Base-by-base conservation (phyloP, 495 filamentous ascomycete species). In the Penicillium cinerascens region DNA sequence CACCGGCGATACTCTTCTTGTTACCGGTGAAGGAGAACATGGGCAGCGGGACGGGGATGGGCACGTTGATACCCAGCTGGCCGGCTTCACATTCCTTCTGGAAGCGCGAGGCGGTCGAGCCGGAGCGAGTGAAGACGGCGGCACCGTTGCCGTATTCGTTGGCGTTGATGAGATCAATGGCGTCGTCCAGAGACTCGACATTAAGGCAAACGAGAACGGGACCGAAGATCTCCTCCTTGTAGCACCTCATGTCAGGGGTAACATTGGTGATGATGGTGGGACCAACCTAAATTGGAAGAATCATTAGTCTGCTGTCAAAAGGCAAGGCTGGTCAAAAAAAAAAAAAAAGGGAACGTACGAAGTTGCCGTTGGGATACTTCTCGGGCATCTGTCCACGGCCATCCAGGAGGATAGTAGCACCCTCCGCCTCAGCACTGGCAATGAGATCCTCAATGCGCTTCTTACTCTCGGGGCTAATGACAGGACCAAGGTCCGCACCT, bases 21-120 rank as follows among this genome's bases (percentile, higher is more conserved):
- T 97, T 98, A 47, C 93, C 93, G 17, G 93, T 98, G 75, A 98
- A 98, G 46, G 83, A 88, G 74, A 97, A 98, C 88, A 97, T 95
- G 61, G 92, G 89, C 36, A 95, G 77, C 15, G 93, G 92, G 4
- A 96, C 92, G 3, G 83, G 85, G 51, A 92, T 92, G 21, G 89
- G 89, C 17, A 92, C 77, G 55, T 82, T 82, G 58, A 83, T 73
- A 17, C 80, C 80, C 4, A 83, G 59, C 63, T 83, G 80, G 25
- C 80, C 80, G 39, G 78, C 79, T 52, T 82, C 78, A 47, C 80
- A 74, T 42, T 87, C 79, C 65, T 81, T 81, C 68, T 85, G 83
- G 77, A 87, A 87, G 21, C 71, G 68, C 10, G 75, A 75, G 42
- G 84, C 84, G 6, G 82, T 85, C 26, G 80, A 65, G 47, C 84